Percentiles rank a stretch among this genome's conserved stretches.
Evolutionary conservation across 2,329 filamentous ascomycete species (phyloP).

Genomic region (Phialocephala sp.): DNA sequence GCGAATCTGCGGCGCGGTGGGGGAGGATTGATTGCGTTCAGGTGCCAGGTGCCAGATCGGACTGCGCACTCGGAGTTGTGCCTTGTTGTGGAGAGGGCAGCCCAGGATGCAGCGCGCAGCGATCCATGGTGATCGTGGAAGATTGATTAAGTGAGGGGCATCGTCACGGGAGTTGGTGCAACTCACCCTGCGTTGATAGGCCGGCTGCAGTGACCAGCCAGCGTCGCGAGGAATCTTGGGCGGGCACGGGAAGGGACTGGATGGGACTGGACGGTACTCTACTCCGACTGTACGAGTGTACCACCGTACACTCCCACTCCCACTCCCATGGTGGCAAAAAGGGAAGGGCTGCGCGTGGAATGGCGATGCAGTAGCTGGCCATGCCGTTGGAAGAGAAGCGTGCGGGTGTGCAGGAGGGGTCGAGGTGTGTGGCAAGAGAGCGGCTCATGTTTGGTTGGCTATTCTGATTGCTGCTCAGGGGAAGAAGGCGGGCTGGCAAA

Average conservation of each 20-base stretch:
- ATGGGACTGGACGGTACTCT: too few species aligned
- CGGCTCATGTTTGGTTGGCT: background rate
- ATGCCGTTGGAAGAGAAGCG: too few species aligned
- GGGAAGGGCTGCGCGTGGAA: conserved; percentile 5
- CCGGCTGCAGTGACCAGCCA: conserved; percentile 4
- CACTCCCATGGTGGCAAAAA: conserved; percentile 19
- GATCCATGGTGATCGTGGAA: conserved; percentile 6
- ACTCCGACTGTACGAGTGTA: too few species aligned
- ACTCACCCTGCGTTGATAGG: conserved; percentile 8
- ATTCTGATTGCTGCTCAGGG: conserved; percentile 8
- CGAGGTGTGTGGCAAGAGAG: background rate
- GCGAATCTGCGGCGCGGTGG: too few species aligned
- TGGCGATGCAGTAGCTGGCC: background rate
- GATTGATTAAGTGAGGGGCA: conserved; percentile 24
- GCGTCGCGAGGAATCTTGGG: conserved; percentile 1
- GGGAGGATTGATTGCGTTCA: background rate
- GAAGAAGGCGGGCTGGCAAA: conserved; percentile 7
- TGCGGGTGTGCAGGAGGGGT: background rate
- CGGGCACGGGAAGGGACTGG: background rate
- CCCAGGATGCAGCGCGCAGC: conserved; percentile 1
- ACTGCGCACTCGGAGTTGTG: conserved; percentile 19
- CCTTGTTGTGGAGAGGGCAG: conserved; percentile 20
- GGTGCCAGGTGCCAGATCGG: background rate
- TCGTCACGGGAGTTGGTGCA: background rate
- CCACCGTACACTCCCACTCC: too few species aligned